phyloP scores from a whole-genome alignment of 208 protist genomes.

The Naegleria lovaniensis region DNA sequence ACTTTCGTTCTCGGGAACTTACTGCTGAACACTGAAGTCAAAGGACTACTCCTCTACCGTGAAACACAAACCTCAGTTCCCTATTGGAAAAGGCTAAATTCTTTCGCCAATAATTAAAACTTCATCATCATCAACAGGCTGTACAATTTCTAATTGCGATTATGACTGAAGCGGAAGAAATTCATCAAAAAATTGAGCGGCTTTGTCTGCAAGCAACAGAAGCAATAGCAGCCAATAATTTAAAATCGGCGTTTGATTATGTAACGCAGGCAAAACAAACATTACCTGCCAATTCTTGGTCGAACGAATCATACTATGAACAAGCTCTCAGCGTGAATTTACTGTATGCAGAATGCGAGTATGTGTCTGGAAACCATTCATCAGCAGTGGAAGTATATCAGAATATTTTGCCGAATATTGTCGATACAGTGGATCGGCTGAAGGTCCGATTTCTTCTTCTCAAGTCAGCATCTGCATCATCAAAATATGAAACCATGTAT shows the following conservation, averaged over 20 bases:
- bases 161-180: background rate
- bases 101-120: no score
- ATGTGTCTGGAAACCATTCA: background rate
- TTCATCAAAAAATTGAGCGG: background rate
- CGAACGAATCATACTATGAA: background rate
- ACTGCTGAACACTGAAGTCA: no score
- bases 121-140: no score
- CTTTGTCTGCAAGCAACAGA: background rate
- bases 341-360: background rate
- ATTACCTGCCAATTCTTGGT: background rate
- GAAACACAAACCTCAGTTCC: no score
- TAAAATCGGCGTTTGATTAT: background rate
- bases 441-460: background rate
- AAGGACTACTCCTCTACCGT: no score
- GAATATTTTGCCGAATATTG: background rate
- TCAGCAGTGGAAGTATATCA: background rate
- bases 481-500: background rate
- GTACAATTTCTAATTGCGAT: no score
- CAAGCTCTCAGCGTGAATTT: background rate
- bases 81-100: no score
- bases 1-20: no score
- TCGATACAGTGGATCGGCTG: background rate
- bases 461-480: background rate
- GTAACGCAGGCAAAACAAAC: background rate
- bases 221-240: background rate